A percentile compares a stretch with the other conserved stretches of the same genome.
Conservation (phyloP, 2,329 filamentous ascomycete genomes). For the Huntiella savannae region DNA sequence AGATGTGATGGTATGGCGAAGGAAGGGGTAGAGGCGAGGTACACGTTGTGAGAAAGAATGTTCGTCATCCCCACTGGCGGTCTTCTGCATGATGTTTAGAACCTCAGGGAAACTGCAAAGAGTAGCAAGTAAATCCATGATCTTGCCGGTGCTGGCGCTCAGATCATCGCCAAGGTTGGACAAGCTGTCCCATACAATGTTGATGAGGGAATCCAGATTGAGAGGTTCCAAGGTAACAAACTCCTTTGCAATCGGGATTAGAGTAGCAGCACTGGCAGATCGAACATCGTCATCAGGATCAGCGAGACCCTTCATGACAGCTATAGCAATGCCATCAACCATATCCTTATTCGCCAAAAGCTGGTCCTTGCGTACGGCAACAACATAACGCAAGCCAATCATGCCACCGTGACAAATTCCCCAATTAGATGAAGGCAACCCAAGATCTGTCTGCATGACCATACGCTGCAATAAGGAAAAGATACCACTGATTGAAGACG, state of each 20-base stretch:
- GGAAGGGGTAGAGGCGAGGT: conserved; percentile 83
- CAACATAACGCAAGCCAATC: conserved; percentile 87
- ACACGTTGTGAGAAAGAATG: conserved; percentile 86
- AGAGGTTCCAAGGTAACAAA: conserved; percentile 70
- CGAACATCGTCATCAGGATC: conserved; percentile 91
- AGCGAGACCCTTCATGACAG: conserved; percentile 85
- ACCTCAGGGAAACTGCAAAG: conserved; percentile 90
- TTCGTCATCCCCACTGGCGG: conserved; percentile 63
- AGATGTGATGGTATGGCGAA: conserved; percentile 91
- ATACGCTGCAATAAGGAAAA: conserved; percentile 74
- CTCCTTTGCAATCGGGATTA: conserved; percentile 90
- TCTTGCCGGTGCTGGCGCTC: conserved; percentile 89
- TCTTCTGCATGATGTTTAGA: conserved; percentile 79
- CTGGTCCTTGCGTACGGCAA: conserved; percentile 84
- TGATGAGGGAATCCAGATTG: conserved; percentile 64
- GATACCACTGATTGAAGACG: conserved; percentile 61
- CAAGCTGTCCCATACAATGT: conserved; percentile 93
- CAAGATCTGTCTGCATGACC: conserved; percentile 75
- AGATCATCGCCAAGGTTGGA: conserved; percentile 94
- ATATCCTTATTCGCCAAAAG: conserved; percentile 66
- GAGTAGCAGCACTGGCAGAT: conserved; percentile 88
- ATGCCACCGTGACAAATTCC: conserved; percentile 95
- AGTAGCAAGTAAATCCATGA: conserved; percentile 94
- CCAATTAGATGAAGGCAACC: conserved; percentile 60
- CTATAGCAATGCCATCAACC: conserved; percentile 79